Conservation (phyloP, 164 flowering plant genomes). For the Nelumbo lutea region DNA sequence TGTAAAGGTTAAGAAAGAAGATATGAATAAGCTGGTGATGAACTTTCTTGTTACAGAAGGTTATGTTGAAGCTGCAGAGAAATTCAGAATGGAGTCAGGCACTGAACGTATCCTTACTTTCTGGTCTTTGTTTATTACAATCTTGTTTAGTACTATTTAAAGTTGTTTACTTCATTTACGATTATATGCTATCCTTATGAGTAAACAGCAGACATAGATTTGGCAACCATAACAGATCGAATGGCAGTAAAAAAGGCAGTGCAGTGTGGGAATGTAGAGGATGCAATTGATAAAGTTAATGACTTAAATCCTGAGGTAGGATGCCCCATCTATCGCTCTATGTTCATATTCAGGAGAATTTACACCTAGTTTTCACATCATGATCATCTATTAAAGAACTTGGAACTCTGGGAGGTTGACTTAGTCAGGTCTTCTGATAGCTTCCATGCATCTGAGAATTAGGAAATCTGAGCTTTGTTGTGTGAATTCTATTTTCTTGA, state of each 20-base stretch:
- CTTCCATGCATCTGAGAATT: no score
- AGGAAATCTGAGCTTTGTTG: no score
- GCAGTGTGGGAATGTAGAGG: slow-evolving; percentile 85
- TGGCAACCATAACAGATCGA: slow-evolving; percentile 78
- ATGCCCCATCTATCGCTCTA: background rate
- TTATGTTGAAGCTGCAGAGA: slow-evolving; percentile 77
- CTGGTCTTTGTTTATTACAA: background rate
- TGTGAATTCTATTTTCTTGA: no score
- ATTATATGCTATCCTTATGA: slow-evolving; percentile 31
- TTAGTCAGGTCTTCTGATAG: no score
- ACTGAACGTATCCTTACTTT: slow-evolving; percentile 70
- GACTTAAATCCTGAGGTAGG: slow-evolving; percentile 48
- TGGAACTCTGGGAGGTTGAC: no score
- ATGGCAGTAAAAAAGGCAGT: slow-evolving; percentile 95
- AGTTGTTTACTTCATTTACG: background rate
- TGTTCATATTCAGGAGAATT: background rate
- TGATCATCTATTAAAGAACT: no score
- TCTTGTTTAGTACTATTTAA: background rate
- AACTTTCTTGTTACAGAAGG: slow-evolving; percentile 95
- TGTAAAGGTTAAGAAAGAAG: slow-evolving; percentile 77
- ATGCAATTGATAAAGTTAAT: slow-evolving; percentile 91
- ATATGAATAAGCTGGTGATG: slow-evolving; percentile 94
- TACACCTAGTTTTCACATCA: background rate
- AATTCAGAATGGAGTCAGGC: slow-evolving; percentile 78
- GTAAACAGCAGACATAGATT: slow-evolving; percentile 77